A percentile compares a stretch with the other conserved stretches of the same genome.
Evolutionary conservation across 1,284 basidiomycete genomes (phyloP).

Genomic region (Irpex rosettiformis): DNA sequence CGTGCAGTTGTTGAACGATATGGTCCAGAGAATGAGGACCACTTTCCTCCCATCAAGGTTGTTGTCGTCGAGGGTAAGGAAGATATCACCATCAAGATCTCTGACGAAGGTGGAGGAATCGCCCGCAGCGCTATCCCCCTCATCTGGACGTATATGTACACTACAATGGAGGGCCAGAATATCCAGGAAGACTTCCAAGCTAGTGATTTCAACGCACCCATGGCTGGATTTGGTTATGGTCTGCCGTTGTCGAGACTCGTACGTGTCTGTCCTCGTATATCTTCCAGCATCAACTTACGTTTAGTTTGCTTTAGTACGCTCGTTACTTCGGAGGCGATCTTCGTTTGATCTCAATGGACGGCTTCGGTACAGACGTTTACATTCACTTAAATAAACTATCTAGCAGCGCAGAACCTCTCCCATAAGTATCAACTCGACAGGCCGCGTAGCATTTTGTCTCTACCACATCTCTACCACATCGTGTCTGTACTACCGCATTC

Average conservation of each 20-base stretch:
- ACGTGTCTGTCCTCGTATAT: conserved; percentile 27
- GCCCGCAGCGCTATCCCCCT: conserved; percentile 89
- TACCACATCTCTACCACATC: neutral
- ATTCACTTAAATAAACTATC: conserved; percentile 86
- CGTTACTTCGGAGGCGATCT: conserved; percentile 97
- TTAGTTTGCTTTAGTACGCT: conserved; percentile 63
- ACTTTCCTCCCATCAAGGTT: conserved; percentile 94
- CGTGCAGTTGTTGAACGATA: conserved; percentile 95
- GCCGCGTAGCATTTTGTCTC: neutral
- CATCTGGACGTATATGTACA: conserved; percentile 99
- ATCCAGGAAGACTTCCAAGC: conserved; percentile 87
- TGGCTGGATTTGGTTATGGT: conserved; percentile 98
- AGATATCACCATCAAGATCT: conserved; percentile 99
- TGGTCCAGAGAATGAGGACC: conserved; percentile 78
- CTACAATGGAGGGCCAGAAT: conserved; percentile 90
- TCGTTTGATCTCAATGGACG: conserved; percentile 97
- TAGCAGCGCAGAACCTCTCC: conserved; percentile 77
- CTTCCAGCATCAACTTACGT: conserved; percentile 4
- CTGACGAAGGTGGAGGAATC: conserved; percentile 95
- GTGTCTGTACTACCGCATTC: neutral
- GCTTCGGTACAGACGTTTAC: conserved; percentile 90
- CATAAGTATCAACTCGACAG: conserved; percentile 26
- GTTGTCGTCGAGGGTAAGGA: conserved; percentile 93
- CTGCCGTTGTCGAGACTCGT: conserved; percentile 88
- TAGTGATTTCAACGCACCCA: conserved; percentile 96